phyloP scores from a whole-genome alignment of 1,284 basidiomycete species.

The Trichosporon ovoides region DNA sequence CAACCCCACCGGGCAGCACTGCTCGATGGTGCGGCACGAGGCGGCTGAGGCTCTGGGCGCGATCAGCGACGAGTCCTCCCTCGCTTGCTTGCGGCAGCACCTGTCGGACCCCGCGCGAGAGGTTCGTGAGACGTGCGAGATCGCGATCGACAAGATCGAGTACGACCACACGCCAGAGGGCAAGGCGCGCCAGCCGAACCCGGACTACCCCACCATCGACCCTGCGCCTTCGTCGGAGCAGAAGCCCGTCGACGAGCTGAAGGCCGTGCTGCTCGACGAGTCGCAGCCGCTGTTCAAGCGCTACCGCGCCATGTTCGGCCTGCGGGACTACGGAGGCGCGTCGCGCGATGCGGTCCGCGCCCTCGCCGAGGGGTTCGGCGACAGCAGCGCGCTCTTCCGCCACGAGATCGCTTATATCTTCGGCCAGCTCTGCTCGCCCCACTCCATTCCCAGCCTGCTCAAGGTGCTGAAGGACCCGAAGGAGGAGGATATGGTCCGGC shows the following conservation, averaged over 20 bases:
- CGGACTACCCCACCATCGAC: conserved; percentile 82
- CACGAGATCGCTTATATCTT: conserved; percentile 98
- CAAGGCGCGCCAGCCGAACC: conserved; percentile 40
- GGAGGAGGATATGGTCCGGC: conserved; percentile 96
- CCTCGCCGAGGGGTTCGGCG: conserved; percentile 80
- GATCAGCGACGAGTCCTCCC: conserved; percentile 64
- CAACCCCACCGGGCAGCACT: conserved; percentile 53
- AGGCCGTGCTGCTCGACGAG: conserved; percentile 62
- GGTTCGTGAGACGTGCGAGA: conserved; percentile 95
- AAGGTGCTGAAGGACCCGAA: conserved; percentile 64
- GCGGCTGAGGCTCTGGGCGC: conserved; percentile 98
- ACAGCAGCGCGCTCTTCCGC: conserved; percentile 85
- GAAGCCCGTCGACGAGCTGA: conserved; percentile 53
- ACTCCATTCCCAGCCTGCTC: conserved; percentile 81
- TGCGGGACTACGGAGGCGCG: conserved; percentile 77
- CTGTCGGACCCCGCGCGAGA: conserved; percentile 67
- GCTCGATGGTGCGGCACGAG: conserved; percentile 97
- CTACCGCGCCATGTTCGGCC: conserved; percentile 96
- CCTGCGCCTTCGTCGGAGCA: conserved; percentile 66
- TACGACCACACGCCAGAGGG: conserved; percentile 66
- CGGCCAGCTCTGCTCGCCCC: conserved; percentile 84
- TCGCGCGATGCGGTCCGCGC: conserved; percentile 69
- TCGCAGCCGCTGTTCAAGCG: conserved; percentile 78
- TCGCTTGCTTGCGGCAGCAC: conserved; percentile 70
- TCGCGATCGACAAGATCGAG: conserved; percentile 90